These are phyloP conservation scores for Syzygium grande DNA, from an alignment of 345 rosid species.

Conservation along the genomic window DNA sequence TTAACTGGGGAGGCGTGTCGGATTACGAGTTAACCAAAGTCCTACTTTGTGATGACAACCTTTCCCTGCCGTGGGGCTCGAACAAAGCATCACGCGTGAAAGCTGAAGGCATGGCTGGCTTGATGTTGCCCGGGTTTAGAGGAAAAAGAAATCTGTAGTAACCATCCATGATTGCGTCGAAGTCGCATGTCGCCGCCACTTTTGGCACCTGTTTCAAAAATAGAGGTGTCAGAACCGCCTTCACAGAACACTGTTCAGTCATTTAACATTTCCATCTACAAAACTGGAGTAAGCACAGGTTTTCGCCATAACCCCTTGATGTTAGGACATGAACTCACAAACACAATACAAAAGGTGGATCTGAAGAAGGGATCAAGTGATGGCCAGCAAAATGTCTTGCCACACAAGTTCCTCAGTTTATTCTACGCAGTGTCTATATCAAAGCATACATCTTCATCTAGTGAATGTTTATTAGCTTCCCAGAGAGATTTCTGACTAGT, in stretches of 20 bases:
- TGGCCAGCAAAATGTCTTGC: not conserved
- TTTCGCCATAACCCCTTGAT: not conserved
- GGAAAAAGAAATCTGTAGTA: slow-evolving; percentile 79
- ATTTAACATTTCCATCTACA: not conserved
- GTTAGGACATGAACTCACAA: not conserved
- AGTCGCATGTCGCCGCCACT: slow-evolving; percentile 74
- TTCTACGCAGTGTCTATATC: not conserved
- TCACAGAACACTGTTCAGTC: not conserved
- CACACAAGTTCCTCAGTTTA: not conserved
- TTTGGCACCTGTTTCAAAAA: slow-evolving; percentile 46
- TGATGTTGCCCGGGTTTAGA: slow-evolving; percentile 70
- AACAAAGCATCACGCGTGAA: slow-evolving; percentile 36
- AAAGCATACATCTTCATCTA: not conserved
- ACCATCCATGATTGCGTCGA: slow-evolving; percentile 65
- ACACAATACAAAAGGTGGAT: not conserved
- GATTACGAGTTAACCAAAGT: not conserved
- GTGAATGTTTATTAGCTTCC: not conserved
- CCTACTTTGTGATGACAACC: not conserved
- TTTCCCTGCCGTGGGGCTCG: slow-evolving; percentile 57
- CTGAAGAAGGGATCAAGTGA: not conserved
- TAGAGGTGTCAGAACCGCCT: not conserved
- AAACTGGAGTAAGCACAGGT: not conserved
- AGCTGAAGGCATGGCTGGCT: slow-evolving; percentile 46
- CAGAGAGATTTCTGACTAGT: not conserved
- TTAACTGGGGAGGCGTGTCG: not conserved